phyloP scores from a whole-genome alignment of 805 yeast species.

The Wickerhamomyces canadensis region DNA sequence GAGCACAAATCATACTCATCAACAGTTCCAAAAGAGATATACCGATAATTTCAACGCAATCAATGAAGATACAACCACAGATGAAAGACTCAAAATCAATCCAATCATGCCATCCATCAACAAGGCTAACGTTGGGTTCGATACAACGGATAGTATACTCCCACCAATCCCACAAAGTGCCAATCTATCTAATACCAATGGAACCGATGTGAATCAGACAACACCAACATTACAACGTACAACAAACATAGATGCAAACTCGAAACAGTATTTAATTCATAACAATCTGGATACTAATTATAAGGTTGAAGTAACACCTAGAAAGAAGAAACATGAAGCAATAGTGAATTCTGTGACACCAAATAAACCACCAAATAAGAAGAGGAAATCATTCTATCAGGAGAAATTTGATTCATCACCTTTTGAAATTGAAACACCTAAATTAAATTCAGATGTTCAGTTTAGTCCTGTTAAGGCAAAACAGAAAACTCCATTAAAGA shows the following conservation, averaged over 20 bases:
- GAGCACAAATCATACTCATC: conserved; percentile 17
- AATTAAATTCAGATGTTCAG: conserved; percentile 21
- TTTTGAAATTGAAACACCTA: conserved; percentile 23
- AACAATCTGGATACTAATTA: conserved; percentile 19
- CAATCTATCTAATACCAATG: conserved; percentile 20
- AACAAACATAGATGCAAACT: conserved; percentile 8
- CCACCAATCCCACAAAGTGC: conserved; percentile 22
- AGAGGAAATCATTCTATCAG: conserved; percentile 22
- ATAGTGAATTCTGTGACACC: conserved; percentile 21
- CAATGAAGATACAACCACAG: neutral
- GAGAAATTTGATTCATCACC: conserved; percentile 25
- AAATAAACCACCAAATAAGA: conserved; percentile 13
- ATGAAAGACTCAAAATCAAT: conserved; percentile 8
- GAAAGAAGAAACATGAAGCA: conserved; percentile 11
- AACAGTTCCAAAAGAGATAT: conserved; percentile 15
- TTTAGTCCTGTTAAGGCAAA: conserved; percentile 17
- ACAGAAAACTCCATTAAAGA: conserved; percentile 10
- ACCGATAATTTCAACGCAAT: conserved; percentile 4
- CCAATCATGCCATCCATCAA: conserved; percentile 24
- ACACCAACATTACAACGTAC: conserved; percentile 22
- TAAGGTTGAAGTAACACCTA: conserved; percentile 22
- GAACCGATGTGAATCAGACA: conserved; percentile 22
- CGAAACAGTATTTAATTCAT: conserved; percentile 18
- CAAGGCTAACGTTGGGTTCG: conserved; percentile 17
- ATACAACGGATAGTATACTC: conserved; percentile 23